phyloP scores from a whole-genome alignment of 768 basidiomycete genomes.

The Psilocybe cyanescens region DNA sequence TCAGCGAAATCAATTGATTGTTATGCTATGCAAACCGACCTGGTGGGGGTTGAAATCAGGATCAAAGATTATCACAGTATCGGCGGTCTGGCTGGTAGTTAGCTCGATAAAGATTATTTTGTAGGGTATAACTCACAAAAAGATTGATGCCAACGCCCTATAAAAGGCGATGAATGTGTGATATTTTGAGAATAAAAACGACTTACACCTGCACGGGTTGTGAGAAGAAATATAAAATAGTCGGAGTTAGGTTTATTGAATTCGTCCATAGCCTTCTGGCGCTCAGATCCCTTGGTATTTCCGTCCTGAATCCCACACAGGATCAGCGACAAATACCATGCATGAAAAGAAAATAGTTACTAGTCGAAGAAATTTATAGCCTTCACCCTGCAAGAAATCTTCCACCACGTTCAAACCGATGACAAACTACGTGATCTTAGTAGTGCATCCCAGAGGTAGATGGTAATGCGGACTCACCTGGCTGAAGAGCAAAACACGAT shows the following conservation, averaged over 20 bases:
- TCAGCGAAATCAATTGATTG: neutral
- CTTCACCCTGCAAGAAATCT: constrained; percentile 86
- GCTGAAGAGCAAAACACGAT: constrained; percentile 90
- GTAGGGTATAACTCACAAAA: constrained; percentile 35
- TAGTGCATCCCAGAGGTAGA: neutral
- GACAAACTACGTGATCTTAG: constrained; percentile 62
- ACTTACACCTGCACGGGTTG: constrained; percentile 83
- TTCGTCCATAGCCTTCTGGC: constrained; percentile 94
- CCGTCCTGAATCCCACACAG: constrained; percentile 66
- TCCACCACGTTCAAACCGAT: constrained; percentile 87
- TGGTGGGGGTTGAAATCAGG: constrained; percentile 99
- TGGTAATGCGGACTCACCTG: constrained; percentile 57
- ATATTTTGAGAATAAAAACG: constrained; percentile 2
- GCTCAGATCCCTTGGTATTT: constrained; percentile 77
- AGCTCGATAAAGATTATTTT: neutral
- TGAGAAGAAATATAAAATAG: constrained; percentile 88
- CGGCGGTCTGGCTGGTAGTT: constrained; percentile 66
- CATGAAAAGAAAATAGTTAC: constrained; percentile 40
- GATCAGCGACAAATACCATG: constrained; percentile 2
- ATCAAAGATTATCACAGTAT: constrained; percentile 92
- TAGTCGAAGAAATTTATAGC: constrained; percentile 76
- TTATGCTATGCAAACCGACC: constrained; percentile 40
- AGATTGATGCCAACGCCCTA: constrained; percentile 92
- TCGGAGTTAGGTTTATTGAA: constrained; percentile 91
- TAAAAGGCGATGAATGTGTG: neutral